phyloP scores from a whole-genome alignment of 140 eudicot species.

The Anethum foeniculum region DNA sequence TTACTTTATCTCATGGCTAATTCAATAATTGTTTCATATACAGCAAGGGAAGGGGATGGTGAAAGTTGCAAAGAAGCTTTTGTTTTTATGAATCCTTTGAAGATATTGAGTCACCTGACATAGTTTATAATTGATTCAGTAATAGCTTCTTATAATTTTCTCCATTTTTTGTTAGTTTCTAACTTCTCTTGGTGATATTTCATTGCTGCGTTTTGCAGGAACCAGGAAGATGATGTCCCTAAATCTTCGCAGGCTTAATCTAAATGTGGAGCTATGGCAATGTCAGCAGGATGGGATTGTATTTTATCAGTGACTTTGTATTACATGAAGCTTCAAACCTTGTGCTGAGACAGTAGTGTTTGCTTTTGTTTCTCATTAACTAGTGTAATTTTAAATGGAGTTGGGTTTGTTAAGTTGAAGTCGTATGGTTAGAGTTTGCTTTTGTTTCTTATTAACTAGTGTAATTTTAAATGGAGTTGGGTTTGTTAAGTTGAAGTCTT shows the following conservation, averaged over 20 bases:
- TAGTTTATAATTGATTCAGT: background rate
- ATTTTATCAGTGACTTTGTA: background rate
- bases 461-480: background rate
- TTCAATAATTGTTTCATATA: conserved; percentile 18
- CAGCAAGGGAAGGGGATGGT: conserved; percentile 32
- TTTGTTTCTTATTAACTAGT: background rate
- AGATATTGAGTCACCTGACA: background rate
- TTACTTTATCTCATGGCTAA: conserved; percentile 16
- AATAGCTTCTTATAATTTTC: background rate
- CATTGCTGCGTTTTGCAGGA: conserved; percentile 12
- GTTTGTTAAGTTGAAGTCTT: background rate
- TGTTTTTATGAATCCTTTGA: conserved; percentile 32
- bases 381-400: background rate
- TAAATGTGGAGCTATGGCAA: background rate
- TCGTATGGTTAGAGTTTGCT: background rate
- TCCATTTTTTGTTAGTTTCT: background rate
- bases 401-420: background rate
- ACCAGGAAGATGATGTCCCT: background rate
- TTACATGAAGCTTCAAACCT: background rate
- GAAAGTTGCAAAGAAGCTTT: conserved; percentile 36
- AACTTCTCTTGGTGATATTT: background rate
- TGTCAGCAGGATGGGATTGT: too few species aligned
- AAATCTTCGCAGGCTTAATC: background rate
- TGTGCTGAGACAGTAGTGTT: background rate
- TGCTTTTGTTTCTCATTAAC: background rate